Evolutionary conservation across 306 rosid genomes (phyloP), one percentile per base, ranked within the genome.

Genomic region (Prunus mume): DNA sequence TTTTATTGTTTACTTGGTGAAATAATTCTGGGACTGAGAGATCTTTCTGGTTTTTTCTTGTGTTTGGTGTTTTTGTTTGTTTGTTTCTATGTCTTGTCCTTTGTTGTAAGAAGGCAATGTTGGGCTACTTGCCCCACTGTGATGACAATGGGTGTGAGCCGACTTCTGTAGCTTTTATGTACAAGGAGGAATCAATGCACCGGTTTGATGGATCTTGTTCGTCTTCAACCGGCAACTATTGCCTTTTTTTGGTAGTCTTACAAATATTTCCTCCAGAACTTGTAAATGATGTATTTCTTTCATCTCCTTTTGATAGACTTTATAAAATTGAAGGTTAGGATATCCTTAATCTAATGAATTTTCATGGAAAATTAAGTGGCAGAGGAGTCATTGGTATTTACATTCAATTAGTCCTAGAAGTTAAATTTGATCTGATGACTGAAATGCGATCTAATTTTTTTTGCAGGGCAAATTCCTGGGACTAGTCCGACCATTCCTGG

Each of bases 141-240:
- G 98, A 95, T 92, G 97, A 90, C 96, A 90, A 92, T 89, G 97
- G 97, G 92, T 86, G 96, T 95, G 99, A 91, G 97, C 99, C 83
- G 99, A 90, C 96, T 69, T 89, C 99, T 90, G 96, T 95, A 89
- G 99, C 99, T 95, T 90, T 95, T 85, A 90, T 90, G 87, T 88
- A 90, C 97, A 86, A 82, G 97, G 94, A 92, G 92, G 97, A 87
- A 88, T 87, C 97, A 86, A 80, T 95, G 97, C 97, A 88, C 91
- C 85, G 83, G 95, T 88, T 91, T 87, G 98, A 92, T 93, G 98
- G 98, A 93, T 91, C 97, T 91, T 93, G 93, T 89, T 91, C 98
- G 87, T 88, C 91, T 82, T 91, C 97, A 91, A 87, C 98, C 81
- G 91, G 96, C 87, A 88, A 87, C 90, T 82, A 68, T 85, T 91